Evolutionary conservation across 768 basidiomycete genomes (phyloP).

Genomic region (Pleurotus cornucopiae): DNA sequence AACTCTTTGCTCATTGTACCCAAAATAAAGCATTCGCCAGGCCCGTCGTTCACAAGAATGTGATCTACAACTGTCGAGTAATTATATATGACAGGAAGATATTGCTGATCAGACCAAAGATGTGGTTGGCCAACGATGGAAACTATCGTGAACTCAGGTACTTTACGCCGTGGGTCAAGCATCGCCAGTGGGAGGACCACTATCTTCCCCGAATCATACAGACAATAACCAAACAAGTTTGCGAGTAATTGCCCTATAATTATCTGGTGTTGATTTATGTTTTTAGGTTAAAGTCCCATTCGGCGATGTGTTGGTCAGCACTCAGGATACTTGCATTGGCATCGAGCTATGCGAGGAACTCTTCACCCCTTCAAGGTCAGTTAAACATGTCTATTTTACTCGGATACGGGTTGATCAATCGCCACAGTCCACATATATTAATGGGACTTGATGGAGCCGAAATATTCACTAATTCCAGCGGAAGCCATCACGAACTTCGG

Average conservation of each 20-base stretch:
- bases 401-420: not conserved
- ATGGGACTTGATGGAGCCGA: slow-evolving; percentile 99
- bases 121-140: slow-evolving; percentile 99
- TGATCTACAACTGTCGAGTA: slow-evolving; percentile 94
- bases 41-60: slow-evolving; percentile 97
- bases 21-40: slow-evolving; percentile 34
- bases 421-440: slow-evolving; percentile 81
- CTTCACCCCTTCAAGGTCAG: slow-evolving; percentile 91
- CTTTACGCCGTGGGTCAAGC: slow-evolving; percentile 95
- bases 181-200: slow-evolving; percentile 86
- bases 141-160: slow-evolving; percentile 90
- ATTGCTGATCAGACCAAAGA: slow-evolving; percentile 93
- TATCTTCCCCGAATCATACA: slow-evolving; percentile 88
- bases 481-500: slow-evolving; percentile 97
- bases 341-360: slow-evolving; percentile 97
- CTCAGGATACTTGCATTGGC: slow-evolving; percentile 92
- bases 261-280: not conserved
- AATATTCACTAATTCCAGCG: slow-evolving; percentile 98
- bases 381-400: slow-evolving; percentile 28
- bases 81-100: slow-evolving; percentile 85
- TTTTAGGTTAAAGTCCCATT: slow-evolving; percentile 83
- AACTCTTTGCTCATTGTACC: not conserved
- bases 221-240: slow-evolving; percentile 83
- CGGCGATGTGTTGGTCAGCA: slow-evolving; percentile 92
- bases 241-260: not conserved